phyloP scores from a whole-genome alignment of 1,284 basidiomycete species.

The Sparassis latifolia region DNA sequence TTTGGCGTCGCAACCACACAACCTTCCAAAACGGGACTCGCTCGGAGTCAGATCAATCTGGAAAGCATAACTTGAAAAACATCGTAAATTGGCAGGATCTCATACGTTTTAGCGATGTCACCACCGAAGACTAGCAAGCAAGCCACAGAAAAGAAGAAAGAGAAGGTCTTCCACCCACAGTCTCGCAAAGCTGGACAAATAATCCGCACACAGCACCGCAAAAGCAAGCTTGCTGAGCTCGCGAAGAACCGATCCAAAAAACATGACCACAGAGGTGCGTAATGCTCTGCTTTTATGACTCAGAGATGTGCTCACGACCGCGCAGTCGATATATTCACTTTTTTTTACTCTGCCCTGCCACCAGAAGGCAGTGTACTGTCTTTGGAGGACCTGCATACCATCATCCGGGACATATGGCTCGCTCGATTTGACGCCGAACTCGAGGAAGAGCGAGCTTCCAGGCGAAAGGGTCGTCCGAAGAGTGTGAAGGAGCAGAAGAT shows the following conservation, averaged over 20 bases:
- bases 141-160: constrained; percentile 41
- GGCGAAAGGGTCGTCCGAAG: constrained; percentile 78
- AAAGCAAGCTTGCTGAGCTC: constrained; percentile 59
- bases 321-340: constrained; percentile 68
- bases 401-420: constrained; percentile 71
- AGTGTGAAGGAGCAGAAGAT: constrained; percentile 63
- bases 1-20: no score
- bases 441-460: constrained; percentile 50
- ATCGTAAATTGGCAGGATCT: no score
- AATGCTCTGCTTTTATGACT: not conserved
- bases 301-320: not conserved
- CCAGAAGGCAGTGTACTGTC: constrained; percentile 50
- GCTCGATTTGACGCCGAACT: constrained; percentile 67
- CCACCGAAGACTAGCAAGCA: constrained; percentile 23
- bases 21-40: no score
- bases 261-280: constrained; percentile 46
- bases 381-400: constrained; percentile 60
- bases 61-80: no score
- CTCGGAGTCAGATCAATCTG: no score
- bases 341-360: constrained; percentile 76
- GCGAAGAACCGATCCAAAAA: constrained; percentile 51
- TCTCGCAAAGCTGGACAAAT: constrained; percentile 82
- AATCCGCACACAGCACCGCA: constrained; percentile 63
- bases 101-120: constrained; percentile 16
- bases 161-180: constrained; percentile 74